phyloP scores from a whole-genome alignment of 2,329 filamentous ascomycete species.

The Pseudogymnoascus sp. region DNA sequence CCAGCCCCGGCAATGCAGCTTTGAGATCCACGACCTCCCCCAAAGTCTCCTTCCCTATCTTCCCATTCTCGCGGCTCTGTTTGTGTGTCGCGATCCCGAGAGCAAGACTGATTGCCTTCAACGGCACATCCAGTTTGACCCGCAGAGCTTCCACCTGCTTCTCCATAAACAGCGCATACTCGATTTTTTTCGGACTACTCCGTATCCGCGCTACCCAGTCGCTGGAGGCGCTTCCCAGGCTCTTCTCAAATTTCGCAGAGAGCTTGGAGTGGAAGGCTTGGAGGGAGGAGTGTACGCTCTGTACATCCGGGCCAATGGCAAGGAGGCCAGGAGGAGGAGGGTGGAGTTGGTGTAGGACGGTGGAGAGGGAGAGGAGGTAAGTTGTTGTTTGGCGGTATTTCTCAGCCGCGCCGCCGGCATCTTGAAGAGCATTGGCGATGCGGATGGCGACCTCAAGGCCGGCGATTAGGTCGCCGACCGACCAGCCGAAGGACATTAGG shows the following conservation, averaged over 20 bases:
- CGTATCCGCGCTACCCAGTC: background rate
- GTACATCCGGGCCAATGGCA: background rate
- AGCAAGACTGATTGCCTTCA: background rate
- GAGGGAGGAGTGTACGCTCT: background rate
- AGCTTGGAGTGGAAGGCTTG: slow-evolving; percentile 5
- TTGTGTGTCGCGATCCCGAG: background rate
- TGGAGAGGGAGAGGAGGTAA: slow-evolving; percentile 7
- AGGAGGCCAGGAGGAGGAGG: background rate
- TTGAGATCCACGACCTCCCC: slow-evolving; percentile 2
- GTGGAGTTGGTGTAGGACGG: background rate
- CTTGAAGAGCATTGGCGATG: background rate
- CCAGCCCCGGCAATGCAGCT: background rate
- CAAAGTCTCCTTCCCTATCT: background rate
- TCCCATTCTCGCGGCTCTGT: background rate
- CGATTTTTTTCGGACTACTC: background rate
- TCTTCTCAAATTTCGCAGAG: background rate
- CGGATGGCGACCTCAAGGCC: background rate
- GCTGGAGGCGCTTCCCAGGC: background rate
- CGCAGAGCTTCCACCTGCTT: slow-evolving; percentile 1
- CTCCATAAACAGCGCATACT: slow-evolving; percentile 4
- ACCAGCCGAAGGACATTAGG: background rate
- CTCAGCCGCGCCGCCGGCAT: background rate
- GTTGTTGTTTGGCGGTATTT: slow-evolving; percentile 2
- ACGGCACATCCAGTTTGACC: background rate
- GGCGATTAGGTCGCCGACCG: background rate